Evolutionary conservation across 2,329 filamentous ascomycete genomes (phyloP), one percentile per base, ranked within the genome.

Genomic region (Scytalidium lignicola): DNA sequence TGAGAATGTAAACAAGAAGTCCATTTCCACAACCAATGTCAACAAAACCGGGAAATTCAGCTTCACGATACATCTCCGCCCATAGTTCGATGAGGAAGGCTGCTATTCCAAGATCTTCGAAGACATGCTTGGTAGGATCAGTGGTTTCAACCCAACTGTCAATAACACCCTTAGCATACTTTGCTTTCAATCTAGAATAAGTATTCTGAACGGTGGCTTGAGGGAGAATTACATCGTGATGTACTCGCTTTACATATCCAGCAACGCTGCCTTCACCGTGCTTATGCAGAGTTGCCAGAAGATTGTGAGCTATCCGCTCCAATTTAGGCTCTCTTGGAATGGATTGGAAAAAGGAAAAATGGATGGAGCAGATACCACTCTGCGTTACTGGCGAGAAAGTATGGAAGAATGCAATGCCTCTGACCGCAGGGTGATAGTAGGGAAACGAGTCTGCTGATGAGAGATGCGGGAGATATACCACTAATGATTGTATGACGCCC

Each of bases 1-100:
- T 76, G 3, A 99, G 78, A 32, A 99, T 80, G 62, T 95, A 81
- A 7, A 95, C 88, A 1, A 99, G 78, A 3, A 99, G 74, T 1
- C 93, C 93, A 62, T 97, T 99, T 2, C 93, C 93, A 63, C 93
- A 97, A 4, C 92, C 93, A 42, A 99, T 90, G 62, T 99, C 93
- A 18, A 96, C 88, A 61, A 97, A 99, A 0, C 92, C 91, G 0
- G 90, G 88, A 59, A 96, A 96, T 1, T 45, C 43, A 2, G 61
- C 62, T 2, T 55, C 50, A 15, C 58, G 58, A 64, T 97, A 97
- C 83, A 96, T 92, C 50, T 86, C 82, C 12, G 73, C 70, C 93
- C 93, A 99, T 2, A 97, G 71, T 70, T 96, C 91, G 21, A 97
- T 88, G 46, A 97, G 72, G 60, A 96, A 99, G 0, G 92, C 88